Conservation (phyloP, 2,329 filamentous ascomycete genomes). For the Alternaria triticina region DNA sequence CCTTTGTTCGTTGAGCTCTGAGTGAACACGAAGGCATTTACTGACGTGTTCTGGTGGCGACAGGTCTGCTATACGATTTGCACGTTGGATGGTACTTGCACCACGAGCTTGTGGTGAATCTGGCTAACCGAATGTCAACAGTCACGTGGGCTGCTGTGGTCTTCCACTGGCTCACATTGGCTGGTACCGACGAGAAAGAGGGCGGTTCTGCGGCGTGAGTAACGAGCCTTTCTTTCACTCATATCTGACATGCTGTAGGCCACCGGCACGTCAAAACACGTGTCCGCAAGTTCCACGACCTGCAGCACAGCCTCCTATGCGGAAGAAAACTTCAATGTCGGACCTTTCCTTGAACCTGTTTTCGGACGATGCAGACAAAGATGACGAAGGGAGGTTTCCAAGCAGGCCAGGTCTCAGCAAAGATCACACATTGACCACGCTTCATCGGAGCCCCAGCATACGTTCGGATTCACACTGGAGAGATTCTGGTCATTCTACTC, state of each 20-base stretch:
- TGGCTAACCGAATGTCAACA: conserved; percentile 15
- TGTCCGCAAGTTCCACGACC: background rate
- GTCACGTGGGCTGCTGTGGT: conserved; percentile 45
- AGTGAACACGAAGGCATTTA: background rate
- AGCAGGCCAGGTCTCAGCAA: background rate
- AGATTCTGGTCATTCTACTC: conserved; percentile 9
- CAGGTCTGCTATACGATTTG: conserved; percentile 49
- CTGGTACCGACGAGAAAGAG: conserved; percentile 29
- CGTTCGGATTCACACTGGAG: background rate
- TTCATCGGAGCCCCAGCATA: background rate
- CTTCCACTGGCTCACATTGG: conserved; percentile 46
- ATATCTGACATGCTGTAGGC: background rate
- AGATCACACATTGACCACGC: background rate
- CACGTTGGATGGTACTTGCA: conserved; percentile 47
- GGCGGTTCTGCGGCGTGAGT: conserved; percentile 17
- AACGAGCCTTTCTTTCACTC: background rate
- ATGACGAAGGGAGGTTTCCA: background rate
- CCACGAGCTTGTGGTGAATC: background rate
- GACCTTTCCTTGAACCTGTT: background rate
- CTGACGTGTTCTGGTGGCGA: background rate
- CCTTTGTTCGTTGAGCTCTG: conserved; percentile 35
- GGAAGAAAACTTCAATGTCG: background rate
- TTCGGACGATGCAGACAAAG: background rate
- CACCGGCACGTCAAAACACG: background rate
- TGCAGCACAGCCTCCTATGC: background rate